Evolutionary conservation across 257 asterid species (phyloP).

Genomic region (Haberlea rhodopensis): DNA sequence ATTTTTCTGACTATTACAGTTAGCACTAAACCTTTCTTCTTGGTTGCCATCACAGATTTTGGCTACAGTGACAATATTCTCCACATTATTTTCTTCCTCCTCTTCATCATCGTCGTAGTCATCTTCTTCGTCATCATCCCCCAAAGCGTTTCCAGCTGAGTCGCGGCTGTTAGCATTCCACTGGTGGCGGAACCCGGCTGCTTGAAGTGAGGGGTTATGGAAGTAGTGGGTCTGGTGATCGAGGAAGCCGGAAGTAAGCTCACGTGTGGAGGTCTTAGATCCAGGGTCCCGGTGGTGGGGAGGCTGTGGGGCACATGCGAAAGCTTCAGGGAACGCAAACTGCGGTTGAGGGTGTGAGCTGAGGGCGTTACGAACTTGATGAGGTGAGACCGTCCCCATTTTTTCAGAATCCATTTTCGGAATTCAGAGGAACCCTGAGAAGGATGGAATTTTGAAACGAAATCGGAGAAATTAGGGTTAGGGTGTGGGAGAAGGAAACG

Average conservation of each 20-base stretch:
- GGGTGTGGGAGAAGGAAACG: conserved; percentile 27
- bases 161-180: background rate
- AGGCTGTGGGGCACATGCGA: conserved; percentile 43
- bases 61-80: conserved; percentile 29
- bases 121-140: background rate
- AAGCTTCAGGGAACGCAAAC: conserved; percentile 58
- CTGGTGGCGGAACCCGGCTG: background rate
- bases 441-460: background rate
- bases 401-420: conserved; percentile 66
- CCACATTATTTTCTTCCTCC: background rate
- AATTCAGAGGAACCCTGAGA: conserved; percentile 18
- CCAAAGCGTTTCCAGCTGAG: background rate
- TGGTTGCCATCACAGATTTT: conserved; percentile 29
- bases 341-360: conserved; percentile 54
- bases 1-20: conserved; percentile 35
- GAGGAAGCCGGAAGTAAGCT: conserved; percentile 62
- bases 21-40: conserved; percentile 29
- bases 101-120: background rate
- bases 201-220: background rate
- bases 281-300: conserved; percentile 48
- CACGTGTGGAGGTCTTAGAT: conserved; percentile 57
- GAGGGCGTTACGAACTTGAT: conserved; percentile 50
- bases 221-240: conserved; percentile 10
- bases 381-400: conserved; percentile 50
- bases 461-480: conserved; percentile 12